Percentiles rank a stretch among this genome's conserved stretches.
Conservation (phyloP, 108 stramenopile species). For the Bacterosira constricta region DNA sequence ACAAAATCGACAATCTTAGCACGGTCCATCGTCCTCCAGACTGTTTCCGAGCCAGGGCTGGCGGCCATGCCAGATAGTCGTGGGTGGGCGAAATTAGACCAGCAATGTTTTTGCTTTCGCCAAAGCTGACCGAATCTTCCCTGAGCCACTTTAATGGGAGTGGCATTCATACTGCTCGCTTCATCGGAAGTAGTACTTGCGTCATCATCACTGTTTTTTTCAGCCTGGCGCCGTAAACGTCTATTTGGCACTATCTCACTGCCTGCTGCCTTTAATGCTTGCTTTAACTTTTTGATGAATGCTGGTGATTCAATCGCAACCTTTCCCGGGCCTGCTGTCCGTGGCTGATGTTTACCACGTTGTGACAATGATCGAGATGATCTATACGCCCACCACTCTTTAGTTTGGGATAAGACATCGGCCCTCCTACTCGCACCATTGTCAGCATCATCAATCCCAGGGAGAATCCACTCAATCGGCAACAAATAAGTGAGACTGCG, state of each 20-base stretch:
- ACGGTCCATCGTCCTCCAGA: slow-evolving; percentile 71
- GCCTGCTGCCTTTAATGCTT: slow-evolving; percentile 38
- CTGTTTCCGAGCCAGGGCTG: slow-evolving; percentile 69
- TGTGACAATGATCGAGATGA: background rate
- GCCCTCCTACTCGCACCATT: slow-evolving; percentile 4
- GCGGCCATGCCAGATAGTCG: slow-evolving; percentile 55
- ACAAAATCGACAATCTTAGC: slow-evolving; percentile 62
- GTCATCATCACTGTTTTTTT: background rate
- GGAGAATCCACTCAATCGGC: slow-evolving; percentile 64
- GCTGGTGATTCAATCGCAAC: slow-evolving; percentile 5
- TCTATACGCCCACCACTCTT: background rate
- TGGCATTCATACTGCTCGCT: slow-evolving; percentile 33
- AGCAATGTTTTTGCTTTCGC: slow-evolving; percentile 56
- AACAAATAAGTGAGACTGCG: slow-evolving; percentile 70
- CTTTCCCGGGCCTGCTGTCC: background rate
- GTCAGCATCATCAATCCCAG: slow-evolving; percentile 24
- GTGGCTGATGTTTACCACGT: slow-evolving; percentile 2
- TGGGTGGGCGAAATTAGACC: slow-evolving; percentile 77
- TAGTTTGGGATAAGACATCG: background rate
- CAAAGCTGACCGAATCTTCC: slow-evolving; percentile 73
- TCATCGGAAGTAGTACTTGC: slow-evolving; percentile 7
- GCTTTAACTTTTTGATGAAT: slow-evolving; percentile 39
- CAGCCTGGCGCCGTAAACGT: slow-evolving; percentile 18
- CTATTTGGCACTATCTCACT: slow-evolving; percentile 39
- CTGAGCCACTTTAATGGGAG: slow-evolving; percentile 34